phyloP scores from a whole-genome alignment of 768 basidiomycete genomes.

The Inosperma sp. region DNA sequence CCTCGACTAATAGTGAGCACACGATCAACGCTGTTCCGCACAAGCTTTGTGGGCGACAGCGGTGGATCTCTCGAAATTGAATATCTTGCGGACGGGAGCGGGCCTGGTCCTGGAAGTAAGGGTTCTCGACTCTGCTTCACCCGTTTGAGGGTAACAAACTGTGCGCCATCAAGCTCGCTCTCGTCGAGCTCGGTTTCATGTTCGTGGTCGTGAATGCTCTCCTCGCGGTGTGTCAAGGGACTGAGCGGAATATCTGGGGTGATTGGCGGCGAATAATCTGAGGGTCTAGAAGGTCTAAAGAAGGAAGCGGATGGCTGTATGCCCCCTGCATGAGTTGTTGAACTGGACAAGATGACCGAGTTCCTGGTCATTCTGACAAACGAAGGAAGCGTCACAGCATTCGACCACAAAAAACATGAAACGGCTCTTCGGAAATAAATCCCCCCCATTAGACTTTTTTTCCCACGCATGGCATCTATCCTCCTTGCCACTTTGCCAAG shows the following conservation, averaged over 20 bases:
- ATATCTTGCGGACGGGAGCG: slow-evolving; percentile 25
- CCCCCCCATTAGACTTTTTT: slow-evolving; percentile 14
- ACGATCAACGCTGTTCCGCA: slow-evolving; percentile 60
- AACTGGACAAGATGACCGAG: slow-evolving; percentile 17
- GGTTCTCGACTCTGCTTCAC: slow-evolving; percentile 70
- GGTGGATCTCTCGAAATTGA: slow-evolving; percentile 21
- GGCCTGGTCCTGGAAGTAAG: slow-evolving; percentile 51
- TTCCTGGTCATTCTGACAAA: slow-evolving; percentile 9
- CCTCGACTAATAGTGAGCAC: slow-evolving; percentile 51
- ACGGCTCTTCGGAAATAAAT: slow-evolving; percentile 17
- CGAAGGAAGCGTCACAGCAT: neutral
- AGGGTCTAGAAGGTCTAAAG: slow-evolving; percentile 66
- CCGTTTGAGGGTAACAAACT: slow-evolving; percentile 35
- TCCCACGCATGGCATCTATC: slow-evolving; percentile 28
- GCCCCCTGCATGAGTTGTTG: slow-evolving; percentile 61
- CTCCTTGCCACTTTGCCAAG: slow-evolving; percentile 52
- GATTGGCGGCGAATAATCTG: slow-evolving; percentile 34
- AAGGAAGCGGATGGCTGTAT: slow-evolving; percentile 77
- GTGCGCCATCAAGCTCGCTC: slow-evolving; percentile 8
- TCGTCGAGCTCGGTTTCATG: too few relatives aligned
- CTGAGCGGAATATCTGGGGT: slow-evolving; percentile 16
- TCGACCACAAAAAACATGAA: neutral
- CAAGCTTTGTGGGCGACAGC: slow-evolving; percentile 30
- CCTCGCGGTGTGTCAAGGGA: slow-evolving; percentile 15
- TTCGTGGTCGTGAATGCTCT: neutral